Evolutionary conservation across 140 eudicot species (phyloP), one percentile per base, ranked within the genome.

Genomic region (Oenanthe javanica): DNA sequence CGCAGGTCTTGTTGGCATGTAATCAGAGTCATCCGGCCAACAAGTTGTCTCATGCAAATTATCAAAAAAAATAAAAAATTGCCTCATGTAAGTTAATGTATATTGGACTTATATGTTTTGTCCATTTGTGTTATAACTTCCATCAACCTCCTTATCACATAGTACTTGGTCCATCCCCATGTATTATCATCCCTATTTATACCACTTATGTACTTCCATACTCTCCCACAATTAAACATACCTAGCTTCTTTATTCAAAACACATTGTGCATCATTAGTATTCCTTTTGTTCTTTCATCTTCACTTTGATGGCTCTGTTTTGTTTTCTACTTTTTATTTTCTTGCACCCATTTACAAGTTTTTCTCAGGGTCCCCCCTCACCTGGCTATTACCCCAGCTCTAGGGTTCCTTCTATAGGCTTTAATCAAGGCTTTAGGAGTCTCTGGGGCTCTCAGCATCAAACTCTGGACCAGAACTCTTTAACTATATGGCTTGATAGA

Each of bases 391-490:
- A 89, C 88, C 98, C 96, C 25, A 89, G 98, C 51, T 89, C 96
- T 15, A 91, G 86, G 80, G 66, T 91, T 43, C 67, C 74, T n/a
- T 83, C 92, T 23, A 36, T 86, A 75, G 86, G 84, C 66, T 93
- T 93, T 82, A 79, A 51, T 78, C 91, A 85, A 79, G 90, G 80
- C 10, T 93, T 84, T 49, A 79, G 78, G 10, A 93, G 66, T 72
- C 80, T 85, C 40, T 93, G 98, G 98, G 98, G 98, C 18, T 82
- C 94, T 51, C 94, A 89, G 51, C 96, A 93, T 82, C 98, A 93
- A 38, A 79, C 85, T 16, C 40, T 91, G 11, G 91, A 91, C 77
- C 88, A 86, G 46, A 85, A 81, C 43, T 25, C 89, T 1, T 76
- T 93, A 15, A 87, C 86, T 61, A 48, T 93, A 43, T 91, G 90